Percentiles rank a stretch among this genome's conserved stretches.
phyloP scores from a whole-genome alignment of 139 green algal genomes.

The Picocystis salinarum region DNA sequence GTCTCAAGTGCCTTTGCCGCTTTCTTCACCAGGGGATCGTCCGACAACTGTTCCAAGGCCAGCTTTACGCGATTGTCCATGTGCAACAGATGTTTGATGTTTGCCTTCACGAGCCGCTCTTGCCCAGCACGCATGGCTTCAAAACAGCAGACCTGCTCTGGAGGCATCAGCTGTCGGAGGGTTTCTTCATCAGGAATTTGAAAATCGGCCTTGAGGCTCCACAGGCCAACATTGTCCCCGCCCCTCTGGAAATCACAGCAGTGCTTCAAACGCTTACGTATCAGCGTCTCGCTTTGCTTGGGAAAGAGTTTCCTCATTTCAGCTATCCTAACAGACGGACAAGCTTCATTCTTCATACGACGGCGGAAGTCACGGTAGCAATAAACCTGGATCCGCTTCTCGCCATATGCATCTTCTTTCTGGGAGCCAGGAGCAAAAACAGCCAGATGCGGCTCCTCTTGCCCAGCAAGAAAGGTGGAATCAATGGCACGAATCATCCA shows the following conservation, averaged over 20 bases:
- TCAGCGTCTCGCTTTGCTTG: constrained; percentile 12
- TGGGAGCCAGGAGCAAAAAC: constrained; percentile 9
- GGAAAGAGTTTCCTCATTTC: constrained; percentile 13
- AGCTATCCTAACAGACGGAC: constrained; percentile 2
- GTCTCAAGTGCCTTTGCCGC: constrained; percentile 17
- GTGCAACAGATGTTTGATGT: constrained; percentile 11
- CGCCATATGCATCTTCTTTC: neutral
- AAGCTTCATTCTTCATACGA: constrained; percentile 12
- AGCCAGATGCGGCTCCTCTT: constrained; percentile 41
- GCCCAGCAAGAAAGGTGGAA: constrained; percentile 30
- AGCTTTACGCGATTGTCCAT: constrained; percentile 7
- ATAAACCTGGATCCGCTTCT: constrained; percentile 11
- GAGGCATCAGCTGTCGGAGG: constrained; percentile 21
- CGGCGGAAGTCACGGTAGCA: constrained; percentile 12
- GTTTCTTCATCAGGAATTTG: constrained; percentile 19
- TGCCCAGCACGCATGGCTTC: constrained; percentile 19
- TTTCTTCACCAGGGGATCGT: constrained; percentile 6
- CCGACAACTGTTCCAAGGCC: constrained; percentile 11
- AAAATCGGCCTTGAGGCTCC: constrained; percentile 11
- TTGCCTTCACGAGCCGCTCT: constrained; percentile 8
- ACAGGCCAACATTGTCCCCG: neutral
- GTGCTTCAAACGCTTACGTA: constrained; percentile 18
- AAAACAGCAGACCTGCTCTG: constrained; percentile 19
- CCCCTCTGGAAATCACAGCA: constrained; percentile 17
- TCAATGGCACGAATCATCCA: constrained; percentile 43